These are phyloP conservation scores for Fomitopsis pulvina DNA, from an alignment of 768 basidiomycete genomes.

Conservation along the genomic window DNA sequence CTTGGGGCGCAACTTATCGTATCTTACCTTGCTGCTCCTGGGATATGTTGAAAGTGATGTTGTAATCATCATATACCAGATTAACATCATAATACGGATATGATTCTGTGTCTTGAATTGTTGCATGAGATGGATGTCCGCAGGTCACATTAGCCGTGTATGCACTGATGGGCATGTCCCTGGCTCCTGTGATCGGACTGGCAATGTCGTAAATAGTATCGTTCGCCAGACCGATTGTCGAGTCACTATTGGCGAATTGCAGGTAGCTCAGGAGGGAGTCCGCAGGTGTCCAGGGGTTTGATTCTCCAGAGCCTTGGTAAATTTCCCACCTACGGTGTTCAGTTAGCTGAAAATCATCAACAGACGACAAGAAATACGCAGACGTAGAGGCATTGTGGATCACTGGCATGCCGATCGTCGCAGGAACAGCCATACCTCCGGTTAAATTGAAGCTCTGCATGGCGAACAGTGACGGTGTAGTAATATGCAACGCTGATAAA, in stretches of 20 bases:
- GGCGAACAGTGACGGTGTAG: not conserved
- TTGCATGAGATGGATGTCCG: not conserved
- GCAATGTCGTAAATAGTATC: not conserved
- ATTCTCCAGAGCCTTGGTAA: not conserved
- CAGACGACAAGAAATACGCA: not conserved
- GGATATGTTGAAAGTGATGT: not conserved
- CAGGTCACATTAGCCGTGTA: not conserved
- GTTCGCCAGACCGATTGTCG: not conserved
- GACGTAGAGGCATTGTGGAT: not conserved
- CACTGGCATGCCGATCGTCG: not conserved
- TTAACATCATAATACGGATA: not conserved
- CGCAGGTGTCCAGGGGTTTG: not conserved
- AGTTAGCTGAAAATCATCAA: not conserved
- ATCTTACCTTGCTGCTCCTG: not conserved
- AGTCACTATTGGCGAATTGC: not conserved
- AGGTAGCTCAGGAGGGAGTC: not conserved
- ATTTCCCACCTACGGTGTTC: not conserved
- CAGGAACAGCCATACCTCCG: not conserved
- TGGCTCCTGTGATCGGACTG: too few species aligned
- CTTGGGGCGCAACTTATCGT: not conserved
- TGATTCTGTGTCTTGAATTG: not conserved
- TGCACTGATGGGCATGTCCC: not conserved
- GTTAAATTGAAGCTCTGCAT: not conserved
- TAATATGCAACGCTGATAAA: not conserved
- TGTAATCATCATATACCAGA: not conserved